Conservation (phyloP, 2,329 filamentous ascomycete species). For the Cladophialophora exuberans region DNA sequence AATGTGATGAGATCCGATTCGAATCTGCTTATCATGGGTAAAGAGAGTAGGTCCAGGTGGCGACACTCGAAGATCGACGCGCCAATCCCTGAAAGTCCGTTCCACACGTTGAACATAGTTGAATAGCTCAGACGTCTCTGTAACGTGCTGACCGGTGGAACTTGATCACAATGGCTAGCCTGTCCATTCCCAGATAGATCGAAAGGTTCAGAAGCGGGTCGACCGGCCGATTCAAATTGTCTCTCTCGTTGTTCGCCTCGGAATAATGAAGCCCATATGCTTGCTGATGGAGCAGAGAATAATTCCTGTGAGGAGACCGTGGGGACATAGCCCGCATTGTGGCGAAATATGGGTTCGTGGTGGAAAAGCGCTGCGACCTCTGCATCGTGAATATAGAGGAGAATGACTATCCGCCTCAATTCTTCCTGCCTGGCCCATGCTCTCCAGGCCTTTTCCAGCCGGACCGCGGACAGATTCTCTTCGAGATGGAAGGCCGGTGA, state of each 20-base stretch:
- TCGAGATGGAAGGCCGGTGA: not conserved
- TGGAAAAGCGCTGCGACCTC: constrained; percentile 22
- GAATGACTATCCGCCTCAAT: constrained; percentile 8
- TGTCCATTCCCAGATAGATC: not conserved
- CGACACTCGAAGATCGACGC: constrained; percentile 21
- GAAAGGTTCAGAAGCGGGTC: not conserved
- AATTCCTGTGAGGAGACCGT: constrained; percentile 14
- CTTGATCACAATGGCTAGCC: not conserved
- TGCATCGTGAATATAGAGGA: constrained; percentile 17
- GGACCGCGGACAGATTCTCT: constrained; percentile 5
- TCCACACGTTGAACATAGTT: constrained; percentile 17
- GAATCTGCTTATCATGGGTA: constrained; percentile 7
- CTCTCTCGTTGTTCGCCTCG: constrained; percentile 2
- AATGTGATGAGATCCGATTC: constrained; percentile 21
- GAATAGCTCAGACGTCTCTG: not conserved
- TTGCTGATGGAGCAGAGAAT: constrained; percentile 20
- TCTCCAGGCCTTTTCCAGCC: constrained; percentile 14
- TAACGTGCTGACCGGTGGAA: not conserved
- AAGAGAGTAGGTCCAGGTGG: constrained; percentile 13
- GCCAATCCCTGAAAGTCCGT: constrained; percentile 18
- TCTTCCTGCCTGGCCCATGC: constrained; percentile 21
- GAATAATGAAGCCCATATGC: constrained; percentile 14
- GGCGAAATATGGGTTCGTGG: constrained; percentile 21
- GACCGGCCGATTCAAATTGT: not conserved
- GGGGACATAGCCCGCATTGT: constrained; percentile 14